Base-by-base conservation (phyloP, 805 yeast species). In the Lachancea kluyveri region DNA sequence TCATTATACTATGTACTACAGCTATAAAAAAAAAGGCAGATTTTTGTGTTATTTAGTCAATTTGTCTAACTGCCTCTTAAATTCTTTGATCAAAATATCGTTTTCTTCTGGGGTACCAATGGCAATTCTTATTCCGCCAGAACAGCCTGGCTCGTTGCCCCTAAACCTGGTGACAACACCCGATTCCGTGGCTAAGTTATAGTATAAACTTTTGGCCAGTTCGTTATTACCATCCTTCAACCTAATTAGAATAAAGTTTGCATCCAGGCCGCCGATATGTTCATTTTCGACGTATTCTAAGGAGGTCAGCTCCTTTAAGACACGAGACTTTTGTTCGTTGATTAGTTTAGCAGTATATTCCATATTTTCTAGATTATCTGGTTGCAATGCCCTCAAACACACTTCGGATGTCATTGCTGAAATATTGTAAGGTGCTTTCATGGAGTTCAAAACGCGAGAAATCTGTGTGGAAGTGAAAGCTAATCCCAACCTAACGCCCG, bases 351-450 rank as follows among this genome's bases (percentile, higher is more conserved):
- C 80, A 30, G 65, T 68, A 2, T 47, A 36, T 47, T 72, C 63
- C 94, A 88, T 84, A 15, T 59, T 51, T 4, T 52, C 51, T 28
- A 88, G 53, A 18, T 85, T 79, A 8, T 66, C 68, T 3, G 65
- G 50, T 5, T 70, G 62, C 5, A 90, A 71, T 2, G 96, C 94
- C 40, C 88, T 70, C 16, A 66, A 37, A 0, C 95, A 96, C 25
- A 86, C 63, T 34, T 72, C 71, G 4, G 96, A 67, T 1, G 97
- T 77, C 42, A 82, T 64, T 8, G 86, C 71, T 6, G 95, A 84
- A 36, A 92, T 83, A 57, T 90, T 92, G 61, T 92, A 92, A 2
- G 98, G 98, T 21, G 94, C 95, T 55, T 92, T 92, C 81, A 90
- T 79, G 15, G 94, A 74, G 56, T 92, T 92, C 47, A 92, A 62